Base-by-base conservation (phyloP, 495 filamentous ascomycete species). In the Penicillium verhagenii region DNA sequence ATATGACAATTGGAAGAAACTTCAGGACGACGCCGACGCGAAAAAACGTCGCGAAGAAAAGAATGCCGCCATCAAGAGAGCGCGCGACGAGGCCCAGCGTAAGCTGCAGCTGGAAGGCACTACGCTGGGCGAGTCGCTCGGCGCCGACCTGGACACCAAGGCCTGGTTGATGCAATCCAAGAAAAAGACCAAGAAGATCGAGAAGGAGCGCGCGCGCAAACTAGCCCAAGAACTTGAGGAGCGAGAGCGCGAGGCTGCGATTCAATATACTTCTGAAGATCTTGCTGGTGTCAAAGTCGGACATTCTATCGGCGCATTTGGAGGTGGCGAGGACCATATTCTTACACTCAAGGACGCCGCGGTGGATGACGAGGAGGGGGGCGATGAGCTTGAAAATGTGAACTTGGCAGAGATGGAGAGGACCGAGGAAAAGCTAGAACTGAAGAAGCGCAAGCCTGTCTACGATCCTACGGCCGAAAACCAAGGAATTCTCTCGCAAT, bases 401-500 rank as follows among this genome's bases (percentile, higher is more conserved):
- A 79, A 87, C 5, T 63, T 97, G 54, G 80, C 79, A 31, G 94
- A 94, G 60, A 80, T 81, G 54, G 93, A 97, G 65, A 88, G 80
- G 64, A 72, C 92, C 24, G 76, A 80, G 16, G 88, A 96, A 69
- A 86, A 79, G 62, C 72, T 96, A 14, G 85, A 93, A 49, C 71
- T 92, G 43, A 96, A 97, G 79, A 96, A 94, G 82, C 90, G 90
- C 72, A 91, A 89, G 72, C 89, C 89, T 0, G 83, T 85, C 2
- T 98, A 98, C 61, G 88, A 97, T 61, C 92, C 92, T 2, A 77
- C 83, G 14, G 84, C 84, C 51, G 81, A 79, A 49, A 87, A 84
- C 47, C 75, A 84, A 52, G 79, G 76, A 45, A 80, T 98, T 24
- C 74, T 98, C 42, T 79, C 84, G 20, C 91, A 98, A 53, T 98